Conservation (phyloP, 2,329 filamentous ascomycete species). For the Aspergillus caelatus region DNA sequence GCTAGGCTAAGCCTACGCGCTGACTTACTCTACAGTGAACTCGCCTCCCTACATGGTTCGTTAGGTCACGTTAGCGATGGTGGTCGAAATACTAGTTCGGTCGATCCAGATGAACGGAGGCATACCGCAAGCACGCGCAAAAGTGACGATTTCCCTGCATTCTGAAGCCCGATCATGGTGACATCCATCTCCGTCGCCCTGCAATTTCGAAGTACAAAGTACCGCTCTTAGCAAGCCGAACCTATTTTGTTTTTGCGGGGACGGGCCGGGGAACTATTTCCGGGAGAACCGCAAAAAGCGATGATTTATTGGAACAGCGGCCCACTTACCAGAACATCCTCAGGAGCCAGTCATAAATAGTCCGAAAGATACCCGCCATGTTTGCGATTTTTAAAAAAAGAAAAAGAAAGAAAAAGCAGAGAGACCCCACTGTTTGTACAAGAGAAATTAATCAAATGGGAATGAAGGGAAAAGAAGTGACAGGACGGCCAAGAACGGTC, state of each 20-base stretch:
- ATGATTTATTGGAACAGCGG: slow-evolving; percentile 27
- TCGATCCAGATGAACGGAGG: slow-evolving; percentile 19
- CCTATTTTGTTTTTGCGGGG: slow-evolving; percentile 31
- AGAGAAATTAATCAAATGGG: not conserved
- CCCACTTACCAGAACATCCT: slow-evolving; percentile 88
- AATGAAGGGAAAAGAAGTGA: slow-evolving; percentile 1
- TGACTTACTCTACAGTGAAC: slow-evolving; percentile 94
- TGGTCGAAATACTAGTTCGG: slow-evolving; percentile 16
- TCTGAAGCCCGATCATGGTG: slow-evolving; percentile 97
- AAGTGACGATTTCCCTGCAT: slow-evolving; percentile 95
- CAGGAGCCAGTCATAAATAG: slow-evolving; percentile 97
- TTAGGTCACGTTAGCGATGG: slow-evolving; percentile 20
- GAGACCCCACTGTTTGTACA: not conserved
- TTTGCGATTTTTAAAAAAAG: slow-evolving; percentile 25
- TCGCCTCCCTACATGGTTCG: slow-evolving; percentile 75
- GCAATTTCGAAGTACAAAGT: slow-evolving; percentile 22
- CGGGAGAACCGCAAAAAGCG: slow-evolving; percentile 27
- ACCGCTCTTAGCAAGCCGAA: slow-evolving; percentile 25
- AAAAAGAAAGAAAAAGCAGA: slow-evolving; percentile 10
- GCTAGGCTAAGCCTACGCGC: slow-evolving; percentile 13
- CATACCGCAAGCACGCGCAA: slow-evolving; percentile 93
- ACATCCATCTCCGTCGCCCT: slow-evolving; percentile 99
- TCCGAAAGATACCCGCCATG: slow-evolving; percentile 92
- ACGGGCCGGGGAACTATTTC: slow-evolving; percentile 35
- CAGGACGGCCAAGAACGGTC: not conserved